Evolutionary conservation across 2,329 filamentous ascomycete genomes (phyloP).

Genomic region (Ophiocordyceps robertsii): DNA sequence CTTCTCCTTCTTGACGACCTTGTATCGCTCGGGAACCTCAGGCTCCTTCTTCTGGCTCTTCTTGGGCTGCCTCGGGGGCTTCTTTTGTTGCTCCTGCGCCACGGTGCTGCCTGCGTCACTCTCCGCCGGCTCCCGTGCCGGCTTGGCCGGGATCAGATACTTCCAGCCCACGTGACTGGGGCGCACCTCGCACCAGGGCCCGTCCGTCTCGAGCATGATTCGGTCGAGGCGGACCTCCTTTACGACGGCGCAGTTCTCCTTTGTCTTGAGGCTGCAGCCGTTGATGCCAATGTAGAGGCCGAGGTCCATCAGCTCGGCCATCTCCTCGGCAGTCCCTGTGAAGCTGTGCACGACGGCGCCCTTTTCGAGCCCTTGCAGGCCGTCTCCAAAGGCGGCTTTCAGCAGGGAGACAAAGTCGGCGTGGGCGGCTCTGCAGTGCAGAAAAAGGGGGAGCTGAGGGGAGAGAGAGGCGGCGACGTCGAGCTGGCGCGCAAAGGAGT

Average conservation of each 20-base stretch:
- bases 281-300: constrained; percentile 92
- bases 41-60: constrained; percentile 44
- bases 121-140: constrained; percentile 9
- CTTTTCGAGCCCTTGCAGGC: constrained; percentile 53
- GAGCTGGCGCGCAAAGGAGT: constrained; percentile 76
- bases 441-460: constrained; percentile 73
- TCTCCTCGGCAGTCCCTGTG: constrained; percentile 76
- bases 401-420: constrained; percentile 70
- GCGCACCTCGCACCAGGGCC: constrained; percentile 93
- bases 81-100: constrained; percentile 6
- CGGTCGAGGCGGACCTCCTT: constrained; percentile 62
- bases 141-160: constrained; percentile 38
- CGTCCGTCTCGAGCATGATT: constrained; percentile 92
- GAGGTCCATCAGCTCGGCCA: constrained; percentile 63
- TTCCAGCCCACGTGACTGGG: constrained; percentile 76
- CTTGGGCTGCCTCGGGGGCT: constrained; percentile 17
- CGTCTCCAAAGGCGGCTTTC: constrained; percentile 38
- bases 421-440: constrained; percentile 82
- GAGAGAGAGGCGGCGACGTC: constrained; percentile 55
- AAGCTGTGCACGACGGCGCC: constrained; percentile 89
- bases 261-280: constrained; percentile 91
- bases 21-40: constrained; percentile 59
- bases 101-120: constrained; percentile 9
- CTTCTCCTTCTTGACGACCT: constrained; percentile 89
- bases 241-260: constrained; percentile 79